Evolutionary conservation across 2,329 filamentous ascomycete genomes (phyloP), one percentile per base, ranked within the genome.

Genomic region (Aspergillus luchuensis): DNA sequence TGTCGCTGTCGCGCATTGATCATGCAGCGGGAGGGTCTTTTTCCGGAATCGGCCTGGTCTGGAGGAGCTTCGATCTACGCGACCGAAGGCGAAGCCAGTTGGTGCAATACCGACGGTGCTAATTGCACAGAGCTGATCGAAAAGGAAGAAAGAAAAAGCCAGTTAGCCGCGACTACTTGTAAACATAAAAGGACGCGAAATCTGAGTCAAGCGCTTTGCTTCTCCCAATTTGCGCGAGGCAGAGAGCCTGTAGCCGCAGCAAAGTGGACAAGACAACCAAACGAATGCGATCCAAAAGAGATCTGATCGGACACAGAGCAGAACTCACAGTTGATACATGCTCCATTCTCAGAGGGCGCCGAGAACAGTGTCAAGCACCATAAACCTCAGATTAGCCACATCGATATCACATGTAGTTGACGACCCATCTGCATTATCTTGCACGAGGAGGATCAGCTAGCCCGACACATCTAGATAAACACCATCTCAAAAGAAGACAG

Each of bases 81-180:
- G 82, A 70, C 82, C 85, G 69, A 87, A 79, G 58, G 83, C 83
- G 66, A 85, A 79, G 63, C 86, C 86, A 60, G 85, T 79, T 59
- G 83, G 81, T 66, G 85, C 86, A 66, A 86, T 81, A 73, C 84
- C 85, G 76, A 87, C 79, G 69, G 85, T 86, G 79, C 85, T 85
- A 73, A 85, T 78, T 70, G 86, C 86, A 84, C 84, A 87, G 69
- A 88, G 81, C 85, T 87, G 68, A 53, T 30, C 38, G 25, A 5
- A 13, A 6, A 36, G 11, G 10, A 36, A 36, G 10, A 36, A 36
- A 36, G 33, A 36, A 15, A 36, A 39, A 39, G 30, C 43, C 25
- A 57, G 48, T 55, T 17, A 58, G 54, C 23, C n/a, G n/a, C 23
- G 13, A 33, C 19, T 8, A n/a, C 36, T 41, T 56, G 25, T n/a